phyloP scores from a whole-genome alignment of 768 basidiomycete species.

The Boletellus sp. region DNA sequence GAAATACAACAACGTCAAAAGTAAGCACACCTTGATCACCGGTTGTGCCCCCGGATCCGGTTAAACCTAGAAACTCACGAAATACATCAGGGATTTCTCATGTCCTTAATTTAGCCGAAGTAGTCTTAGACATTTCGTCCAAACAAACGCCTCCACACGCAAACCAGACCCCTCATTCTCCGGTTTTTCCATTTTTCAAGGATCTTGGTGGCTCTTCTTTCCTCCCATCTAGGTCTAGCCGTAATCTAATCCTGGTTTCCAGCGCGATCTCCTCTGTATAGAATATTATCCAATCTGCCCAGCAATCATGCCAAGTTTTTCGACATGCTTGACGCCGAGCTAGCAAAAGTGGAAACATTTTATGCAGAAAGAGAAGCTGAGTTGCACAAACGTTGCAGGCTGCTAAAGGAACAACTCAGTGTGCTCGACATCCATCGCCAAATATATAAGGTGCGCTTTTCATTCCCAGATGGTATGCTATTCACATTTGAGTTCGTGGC shows the following conservation, averaged over 20 bases:
- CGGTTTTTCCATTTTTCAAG: not conserved
- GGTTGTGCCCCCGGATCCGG: not conserved
- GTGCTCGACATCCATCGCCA: constrained; percentile 69
- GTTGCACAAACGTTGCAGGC: constrained; percentile 44
- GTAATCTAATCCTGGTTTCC: not conserved
- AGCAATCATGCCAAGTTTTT: constrained; percentile 70
- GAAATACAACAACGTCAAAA: not conserved
- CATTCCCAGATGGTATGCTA: not conserved
- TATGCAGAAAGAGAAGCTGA: constrained; percentile 67
- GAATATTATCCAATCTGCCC: constrained; percentile 52
- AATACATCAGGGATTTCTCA: not conserved
- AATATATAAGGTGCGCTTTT: constrained; percentile 47
- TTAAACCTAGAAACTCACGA: not conserved
- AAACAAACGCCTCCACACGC: constrained; percentile 12
- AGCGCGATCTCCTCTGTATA: constrained; percentile 37
- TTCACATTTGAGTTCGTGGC: not conserved
- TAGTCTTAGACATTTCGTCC: not conserved
- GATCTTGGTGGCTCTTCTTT: constrained; percentile 11
- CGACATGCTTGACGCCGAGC: constrained; percentile 64
- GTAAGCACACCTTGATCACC: not conserved
- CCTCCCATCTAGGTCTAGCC: not conserved
- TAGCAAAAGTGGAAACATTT: constrained; percentile 84
- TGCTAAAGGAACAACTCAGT: constrained; percentile 62
- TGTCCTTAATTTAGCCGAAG: not conserved
- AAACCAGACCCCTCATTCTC: not conserved